A percentile compares a stretch with the other conserved stretches of the same genome.
Conservation (phyloP, 148 eudicot species). For the Nepenthes mirabilis region DNA sequence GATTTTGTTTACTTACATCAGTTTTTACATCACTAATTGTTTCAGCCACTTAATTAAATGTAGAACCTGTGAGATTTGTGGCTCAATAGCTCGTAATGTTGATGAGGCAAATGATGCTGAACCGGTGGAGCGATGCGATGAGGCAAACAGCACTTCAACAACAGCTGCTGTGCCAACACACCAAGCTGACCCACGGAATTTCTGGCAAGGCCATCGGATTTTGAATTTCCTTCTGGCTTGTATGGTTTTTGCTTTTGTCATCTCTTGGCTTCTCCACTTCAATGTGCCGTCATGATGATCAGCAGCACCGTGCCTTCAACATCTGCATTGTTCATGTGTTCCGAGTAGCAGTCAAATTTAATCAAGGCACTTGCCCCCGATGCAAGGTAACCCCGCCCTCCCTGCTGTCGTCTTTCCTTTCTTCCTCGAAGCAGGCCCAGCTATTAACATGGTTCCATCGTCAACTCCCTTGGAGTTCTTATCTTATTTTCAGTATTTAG, state of each 20-base stretch:
- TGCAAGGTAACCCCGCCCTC: too few species aligned
- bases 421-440: too few species aligned
- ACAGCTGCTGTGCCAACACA: conserved; percentile 8
- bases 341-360: too few species aligned
- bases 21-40: background rate
- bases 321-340: too few species aligned
- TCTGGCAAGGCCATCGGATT: conserved; percentile 53
- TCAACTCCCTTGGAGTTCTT: too few species aligned
- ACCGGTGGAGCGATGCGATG: conserved; percentile 45
- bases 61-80: conserved; percentile 85
- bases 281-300: conserved; percentile 26
- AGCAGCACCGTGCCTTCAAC: conserved; percentile 1
- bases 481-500: too few species aligned
- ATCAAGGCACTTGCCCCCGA: too few species aligned
- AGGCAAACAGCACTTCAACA: conserved; percentile 26
- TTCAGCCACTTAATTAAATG: background rate
- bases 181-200: conserved; percentile 23
- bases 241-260: conserved; percentile 63
- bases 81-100: conserved; percentile 64
- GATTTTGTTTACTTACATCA: too few species aligned
- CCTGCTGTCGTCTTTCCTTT: too few species aligned
- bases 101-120: conserved; percentile 52
- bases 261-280: conserved; percentile 64
- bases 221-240: conserved; percentile 52
- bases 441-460: too few species aligned